A percentile compares a stretch with the other conserved stretches of the same genome.
Conservation (phyloP, 176 grass and related monocot species). For the Otatea glauca region DNA sequence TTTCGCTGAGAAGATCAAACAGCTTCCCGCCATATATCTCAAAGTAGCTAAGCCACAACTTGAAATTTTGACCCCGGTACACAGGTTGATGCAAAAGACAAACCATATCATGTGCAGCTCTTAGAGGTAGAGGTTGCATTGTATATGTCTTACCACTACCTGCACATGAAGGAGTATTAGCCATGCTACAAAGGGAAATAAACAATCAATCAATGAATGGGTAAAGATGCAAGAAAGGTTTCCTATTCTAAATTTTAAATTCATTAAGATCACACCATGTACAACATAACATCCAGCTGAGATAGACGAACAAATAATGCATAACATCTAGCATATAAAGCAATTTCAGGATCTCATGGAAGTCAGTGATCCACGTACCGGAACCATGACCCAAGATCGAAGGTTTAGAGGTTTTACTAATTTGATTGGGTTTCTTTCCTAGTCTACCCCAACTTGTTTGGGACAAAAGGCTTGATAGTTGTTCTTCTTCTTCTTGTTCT, state of each 20-base stretch:
- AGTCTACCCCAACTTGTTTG: no score
- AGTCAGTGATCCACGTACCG: no score
- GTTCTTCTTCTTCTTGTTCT: no score
- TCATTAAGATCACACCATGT: neutral
- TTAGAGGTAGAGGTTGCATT: constrained; percentile 87
- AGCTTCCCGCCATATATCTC: constrained; percentile 83
- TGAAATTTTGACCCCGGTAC: constrained; percentile 57
- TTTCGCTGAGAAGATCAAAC: constrained; percentile 77
- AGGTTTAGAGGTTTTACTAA: no score
- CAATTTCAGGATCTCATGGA: neutral
- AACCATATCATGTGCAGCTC: constrained; percentile 74
- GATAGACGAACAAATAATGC: neutral
- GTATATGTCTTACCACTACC: constrained; percentile 96
- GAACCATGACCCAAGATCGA: no score
- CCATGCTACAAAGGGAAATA: neutral
- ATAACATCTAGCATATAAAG: neutral
- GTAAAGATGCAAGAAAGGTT: constrained; percentile 31
- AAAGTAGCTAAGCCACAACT: constrained; percentile 92
- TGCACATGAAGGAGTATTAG: constrained; percentile 46
- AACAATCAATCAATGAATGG: constrained; percentile 36
- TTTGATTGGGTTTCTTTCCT: no score
- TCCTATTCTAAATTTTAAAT: constrained; percentile 31
- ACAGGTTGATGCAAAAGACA: constrained; percentile 55
- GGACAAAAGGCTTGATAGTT: no score
- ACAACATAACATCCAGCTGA: constrained; percentile 1